phyloP scores from a whole-genome alignment of 345 rosid genomes.

The Cardamine resedifolia region DNA sequence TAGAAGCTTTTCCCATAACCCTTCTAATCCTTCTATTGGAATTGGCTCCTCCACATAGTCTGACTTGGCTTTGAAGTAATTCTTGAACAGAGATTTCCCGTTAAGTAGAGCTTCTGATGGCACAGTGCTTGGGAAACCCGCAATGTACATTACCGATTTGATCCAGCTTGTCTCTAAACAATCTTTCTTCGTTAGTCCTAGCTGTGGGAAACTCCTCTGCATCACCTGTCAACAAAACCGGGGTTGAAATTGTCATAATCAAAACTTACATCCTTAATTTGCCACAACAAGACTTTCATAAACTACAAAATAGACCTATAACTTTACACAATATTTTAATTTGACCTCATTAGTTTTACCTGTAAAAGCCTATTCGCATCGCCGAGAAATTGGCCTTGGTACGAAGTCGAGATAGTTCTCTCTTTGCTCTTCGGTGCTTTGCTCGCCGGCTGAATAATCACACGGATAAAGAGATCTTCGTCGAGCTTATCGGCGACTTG shows the following conservation, averaged over 20 bases:
- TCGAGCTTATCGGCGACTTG: constrained; percentile 56
- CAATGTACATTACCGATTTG: constrained; percentile 56
- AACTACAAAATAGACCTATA: neutral
- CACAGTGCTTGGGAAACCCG: constrained; percentile 47
- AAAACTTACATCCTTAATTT: neutral
- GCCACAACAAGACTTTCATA: neutral
- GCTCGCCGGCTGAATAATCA: constrained; percentile 38
- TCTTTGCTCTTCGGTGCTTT: constrained; percentile 33
- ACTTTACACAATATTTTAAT: neutral
- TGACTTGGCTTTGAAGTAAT: constrained; percentile 69
- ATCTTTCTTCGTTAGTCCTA: constrained; percentile 51
- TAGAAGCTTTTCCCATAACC: constrained; percentile 33
- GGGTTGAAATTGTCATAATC: constrained; percentile 10
- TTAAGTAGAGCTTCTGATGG: constrained; percentile 51
- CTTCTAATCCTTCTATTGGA: constrained; percentile 33
- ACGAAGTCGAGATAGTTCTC: constrained; percentile 43
- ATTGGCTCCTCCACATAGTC: constrained; percentile 57
- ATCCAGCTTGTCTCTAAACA: constrained; percentile 67
- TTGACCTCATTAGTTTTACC: constrained; percentile 9
- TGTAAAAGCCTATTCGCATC: constrained; percentile 40
- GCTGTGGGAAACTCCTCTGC: constrained; percentile 58
- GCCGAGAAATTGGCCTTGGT: constrained; percentile 54
- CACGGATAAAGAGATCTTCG: constrained; percentile 61
- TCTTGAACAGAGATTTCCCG: constrained; percentile 50
- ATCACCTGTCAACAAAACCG: constrained; percentile 38